phyloP scores from a whole-genome alignment of 1,284 basidiomycete genomes.

The Coniferiporia weirii region DNA sequence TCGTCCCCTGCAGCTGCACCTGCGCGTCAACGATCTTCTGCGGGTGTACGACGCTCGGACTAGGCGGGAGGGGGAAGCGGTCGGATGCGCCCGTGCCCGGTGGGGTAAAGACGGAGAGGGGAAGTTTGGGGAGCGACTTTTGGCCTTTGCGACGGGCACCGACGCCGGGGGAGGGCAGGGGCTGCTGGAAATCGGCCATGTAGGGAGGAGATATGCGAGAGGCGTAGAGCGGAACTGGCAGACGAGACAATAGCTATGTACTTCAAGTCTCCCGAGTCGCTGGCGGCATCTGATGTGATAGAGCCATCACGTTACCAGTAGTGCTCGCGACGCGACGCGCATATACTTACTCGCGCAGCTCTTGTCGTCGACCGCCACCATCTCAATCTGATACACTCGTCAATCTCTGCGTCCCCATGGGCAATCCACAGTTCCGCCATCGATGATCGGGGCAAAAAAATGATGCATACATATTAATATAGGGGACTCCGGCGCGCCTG shows the following conservation, averaged over 20 bases:
- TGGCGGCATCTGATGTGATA: not conserved
- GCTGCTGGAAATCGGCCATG: slow-evolving; percentile 30
- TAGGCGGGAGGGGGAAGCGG: slow-evolving; percentile 60
- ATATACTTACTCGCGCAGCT: too few species aligned
- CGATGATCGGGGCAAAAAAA: too few species aligned
- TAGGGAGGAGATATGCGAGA: not conserved
- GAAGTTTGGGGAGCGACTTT: slow-evolving; percentile 61
- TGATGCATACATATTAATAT: too few species aligned
- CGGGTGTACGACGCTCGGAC: slow-evolving; percentile 62
- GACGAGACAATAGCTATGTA: too few species aligned
- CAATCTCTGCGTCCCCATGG: too few species aligned
- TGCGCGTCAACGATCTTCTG: slow-evolving; percentile 61
- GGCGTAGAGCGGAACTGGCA: too few species aligned
- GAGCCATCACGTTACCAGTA: not conserved
- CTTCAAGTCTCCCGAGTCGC: too few species aligned
- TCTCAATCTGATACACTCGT: too few species aligned
- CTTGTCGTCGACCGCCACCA: too few species aligned
- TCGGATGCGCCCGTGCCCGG: slow-evolving; percentile 63
- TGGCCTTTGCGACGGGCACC: slow-evolving; percentile 51
- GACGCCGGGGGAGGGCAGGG: slow-evolving; percentile 38
- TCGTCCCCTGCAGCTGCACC: slow-evolving; percentile 40
- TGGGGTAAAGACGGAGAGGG: slow-evolving; percentile 64
- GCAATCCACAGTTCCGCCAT: too few species aligned
- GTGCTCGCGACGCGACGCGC: not conserved
- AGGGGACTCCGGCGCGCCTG: too few species aligned